Percentiles rank a stretch among this genome's conserved stretches.
Conservation (phyloP, 768 basidiomycete genomes). For the Amanita pseudoporphyria region DNA sequence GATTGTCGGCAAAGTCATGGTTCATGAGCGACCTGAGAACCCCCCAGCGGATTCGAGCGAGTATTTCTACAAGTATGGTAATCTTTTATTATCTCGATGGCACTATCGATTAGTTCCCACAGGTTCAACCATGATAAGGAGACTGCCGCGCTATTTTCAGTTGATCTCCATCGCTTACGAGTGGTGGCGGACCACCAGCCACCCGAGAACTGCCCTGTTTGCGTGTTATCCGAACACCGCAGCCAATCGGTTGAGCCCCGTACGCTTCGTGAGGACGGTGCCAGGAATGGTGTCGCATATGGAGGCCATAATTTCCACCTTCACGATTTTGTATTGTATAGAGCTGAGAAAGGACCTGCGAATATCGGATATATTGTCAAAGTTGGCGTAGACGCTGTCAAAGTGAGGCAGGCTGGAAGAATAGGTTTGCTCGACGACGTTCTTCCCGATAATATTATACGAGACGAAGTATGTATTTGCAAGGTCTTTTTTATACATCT, state of each 20-base stretch:
- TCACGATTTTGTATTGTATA: conserved; percentile 52
- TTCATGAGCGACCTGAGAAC: conserved; percentile 24
- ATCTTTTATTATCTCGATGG: conserved; percentile 5
- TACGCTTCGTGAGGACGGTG: conserved; percentile 20
- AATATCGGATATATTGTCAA: conserved; percentile 43
- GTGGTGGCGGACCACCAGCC: conserved; percentile 19
- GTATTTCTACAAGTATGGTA: conserved; percentile 49
- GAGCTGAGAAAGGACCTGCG: conserved; percentile 38
- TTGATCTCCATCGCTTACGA: conserved; percentile 21
- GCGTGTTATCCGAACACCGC: conserved; percentile 24
- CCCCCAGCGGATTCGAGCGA: conserved; percentile 20
- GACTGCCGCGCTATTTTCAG: conserved; percentile 35
- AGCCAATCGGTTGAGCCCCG: conserved; percentile 21
- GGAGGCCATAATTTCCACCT: conserved; percentile 44
- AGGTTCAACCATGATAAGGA: conserved; percentile 44
- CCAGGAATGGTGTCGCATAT: conserved; percentile 32
- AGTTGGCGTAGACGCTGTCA: conserved; percentile 16
- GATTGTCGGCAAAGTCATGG: conserved; percentile 40
- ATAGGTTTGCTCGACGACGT: conserved; percentile 27
- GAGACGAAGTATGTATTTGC: conserved; percentile 43
- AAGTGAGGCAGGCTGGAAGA: conserved; percentile 40
- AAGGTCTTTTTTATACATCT: not conserved
- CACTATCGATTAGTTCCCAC: conserved; percentile 3
- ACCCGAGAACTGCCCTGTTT: conserved; percentile 47
- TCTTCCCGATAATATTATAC: conserved; percentile 29